Percentiles rank a stretch among this genome's conserved stretches.
Evolutionary conservation across 2,329 filamentous ascomycete genomes (phyloP).

Genomic region (Cordyceps javanica): DNA sequence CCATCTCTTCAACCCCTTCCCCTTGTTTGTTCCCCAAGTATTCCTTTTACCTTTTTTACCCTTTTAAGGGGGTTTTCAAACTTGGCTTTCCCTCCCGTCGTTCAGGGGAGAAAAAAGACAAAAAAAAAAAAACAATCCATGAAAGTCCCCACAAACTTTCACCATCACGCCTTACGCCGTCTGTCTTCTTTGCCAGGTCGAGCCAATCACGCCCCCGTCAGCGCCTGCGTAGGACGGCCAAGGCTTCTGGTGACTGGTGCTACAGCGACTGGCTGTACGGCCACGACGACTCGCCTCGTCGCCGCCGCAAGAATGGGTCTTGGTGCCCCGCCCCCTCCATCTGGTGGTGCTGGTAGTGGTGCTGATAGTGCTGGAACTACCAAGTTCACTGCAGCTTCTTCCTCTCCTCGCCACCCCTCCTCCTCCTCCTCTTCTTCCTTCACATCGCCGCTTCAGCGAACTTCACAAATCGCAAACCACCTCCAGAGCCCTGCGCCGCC

Average conservation of each 20-base stretch:
- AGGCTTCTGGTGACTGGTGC: neutral
- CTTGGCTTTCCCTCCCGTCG: neutral
- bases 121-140: too few species aligned
- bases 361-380: too few species aligned
- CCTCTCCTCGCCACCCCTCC: conserved; percentile 17
- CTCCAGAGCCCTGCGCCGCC: conserved; percentile 34
- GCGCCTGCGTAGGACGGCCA: neutral
- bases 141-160: neutral
- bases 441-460: conserved; percentile 45
- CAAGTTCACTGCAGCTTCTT: conserved; percentile 16
- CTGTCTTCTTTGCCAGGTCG: neutral
- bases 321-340: conserved; percentile 34
- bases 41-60: neutral
- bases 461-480: conserved; percentile 50
- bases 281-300: neutral
- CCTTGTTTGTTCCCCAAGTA: neutral
- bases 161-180: conserved; percentile 7
- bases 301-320: conserved; percentile 19
- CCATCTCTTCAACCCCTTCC: neutral
- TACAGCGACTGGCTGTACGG: conserved; percentile 6
- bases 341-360: conserved; percentile 9
- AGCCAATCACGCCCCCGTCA: conserved; percentile 1
- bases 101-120: too few species aligned
- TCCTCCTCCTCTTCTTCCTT: conserved; percentile 20
- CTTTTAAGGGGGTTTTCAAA: too few species aligned